A percentile compares a stretch with the other conserved stretches of the same genome.
phyloP scores from a whole-genome alignment of 106 monocot genomes.

The Acorus calamus region DNA sequence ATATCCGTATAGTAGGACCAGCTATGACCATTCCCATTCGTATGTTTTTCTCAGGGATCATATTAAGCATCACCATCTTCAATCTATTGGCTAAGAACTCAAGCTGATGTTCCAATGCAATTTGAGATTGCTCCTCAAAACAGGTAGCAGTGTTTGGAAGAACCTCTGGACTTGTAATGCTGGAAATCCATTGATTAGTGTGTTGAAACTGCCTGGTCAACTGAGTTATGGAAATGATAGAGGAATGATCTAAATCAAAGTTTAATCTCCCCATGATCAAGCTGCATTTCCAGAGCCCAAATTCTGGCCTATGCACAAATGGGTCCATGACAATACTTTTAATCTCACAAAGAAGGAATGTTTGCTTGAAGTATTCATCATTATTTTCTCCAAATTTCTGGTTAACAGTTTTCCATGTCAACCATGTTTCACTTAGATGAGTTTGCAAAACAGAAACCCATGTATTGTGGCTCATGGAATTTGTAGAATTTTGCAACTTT shows the following conservation, averaged over 20 bases:
- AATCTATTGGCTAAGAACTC: slow-evolving; percentile 20
- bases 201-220: slow-evolving; percentile 24
- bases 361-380: slow-evolving; percentile 9
- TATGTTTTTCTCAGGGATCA: slow-evolving; percentile 41
- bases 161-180: slow-evolving; percentile 7
- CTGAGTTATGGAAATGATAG: slow-evolving; percentile 15
- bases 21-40: slow-evolving; percentile 30
- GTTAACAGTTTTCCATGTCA: slow-evolving; percentile 34
- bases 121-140: slow-evolving; percentile 9
- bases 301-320: not conserved
- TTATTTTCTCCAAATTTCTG: slow-evolving; percentile 21
- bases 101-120: slow-evolving; percentile 17
- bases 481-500: slow-evolving; percentile 9
- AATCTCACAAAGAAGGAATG: slow-evolving; percentile 56
- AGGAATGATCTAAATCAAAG: slow-evolving; percentile 40
- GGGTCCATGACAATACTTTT: slow-evolving; percentile 28
- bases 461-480: not conserved
- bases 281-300: slow-evolving; percentile 34
- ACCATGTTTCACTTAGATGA: slow-evolving; percentile 21
- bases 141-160: slow-evolving; percentile 9
- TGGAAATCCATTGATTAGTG: slow-evolving; percentile 12
- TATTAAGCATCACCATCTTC: slow-evolving; percentile 19
- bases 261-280: slow-evolving; percentile 49
- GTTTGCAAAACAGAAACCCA: slow-evolving; percentile 14
- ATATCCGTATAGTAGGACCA: slow-evolving; percentile 39